phyloP scores from a whole-genome alignment of 257 asterid genomes.

The Fraxinus pennsylvanica region DNA sequence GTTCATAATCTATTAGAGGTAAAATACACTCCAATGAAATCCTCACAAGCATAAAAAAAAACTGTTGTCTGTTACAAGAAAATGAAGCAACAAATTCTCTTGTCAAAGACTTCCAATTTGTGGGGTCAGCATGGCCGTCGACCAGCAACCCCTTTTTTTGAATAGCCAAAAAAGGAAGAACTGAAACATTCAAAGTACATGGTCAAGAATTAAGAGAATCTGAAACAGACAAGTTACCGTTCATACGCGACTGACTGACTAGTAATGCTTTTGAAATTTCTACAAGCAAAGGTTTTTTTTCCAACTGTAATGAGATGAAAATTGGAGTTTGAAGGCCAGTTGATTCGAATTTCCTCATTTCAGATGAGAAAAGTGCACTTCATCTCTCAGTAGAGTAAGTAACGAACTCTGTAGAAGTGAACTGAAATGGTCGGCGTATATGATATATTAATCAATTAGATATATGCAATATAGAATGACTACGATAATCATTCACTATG shows the following conservation, averaged over 20 bases:
- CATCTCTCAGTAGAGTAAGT: conserved; percentile 77
- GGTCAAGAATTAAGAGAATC: not conserved
- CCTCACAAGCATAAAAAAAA: too few relatives aligned
- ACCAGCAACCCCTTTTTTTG: not conserved
- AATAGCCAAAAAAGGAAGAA: not conserved
- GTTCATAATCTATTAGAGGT: too few relatives aligned
- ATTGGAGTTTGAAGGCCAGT: not conserved
- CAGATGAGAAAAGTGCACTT: conserved; percentile 26
- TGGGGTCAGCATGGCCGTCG: not conserved
- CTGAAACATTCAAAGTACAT: not conserved
- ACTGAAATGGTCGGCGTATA: conserved; percentile 33
- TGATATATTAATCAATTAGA: too few relatives aligned
- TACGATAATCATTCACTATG: too few relatives aligned
- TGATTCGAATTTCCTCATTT: conserved; percentile 1
- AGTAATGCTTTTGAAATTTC: not conserved
- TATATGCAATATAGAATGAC: too few relatives aligned
- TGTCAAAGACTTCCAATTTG: not conserved
- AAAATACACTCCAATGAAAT: too few relatives aligned
- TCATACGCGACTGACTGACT: not conserved
- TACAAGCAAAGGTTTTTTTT: not conserved
- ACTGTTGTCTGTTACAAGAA: not conserved
- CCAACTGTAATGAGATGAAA: not conserved
- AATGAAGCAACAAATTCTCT: not conserved
- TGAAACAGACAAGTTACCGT: not conserved
- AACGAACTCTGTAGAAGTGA: conserved; percentile 81